Evolutionary conservation across 2,329 filamentous ascomycete species (phyloP).

Genomic region (Hirsutella minnesotensis): DNA sequence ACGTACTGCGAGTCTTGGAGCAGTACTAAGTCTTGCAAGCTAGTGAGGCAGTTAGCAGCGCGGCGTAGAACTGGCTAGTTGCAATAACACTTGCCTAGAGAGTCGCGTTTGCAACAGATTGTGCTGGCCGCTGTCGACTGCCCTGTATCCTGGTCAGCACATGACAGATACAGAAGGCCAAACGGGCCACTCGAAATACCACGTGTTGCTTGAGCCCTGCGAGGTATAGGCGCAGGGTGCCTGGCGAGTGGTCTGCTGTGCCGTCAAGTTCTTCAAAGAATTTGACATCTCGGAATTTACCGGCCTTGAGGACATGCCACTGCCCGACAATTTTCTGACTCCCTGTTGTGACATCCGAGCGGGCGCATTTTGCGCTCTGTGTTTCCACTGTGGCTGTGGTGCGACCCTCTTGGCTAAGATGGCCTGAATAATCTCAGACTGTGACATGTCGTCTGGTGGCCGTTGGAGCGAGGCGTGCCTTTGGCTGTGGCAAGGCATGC

Average conservation of each 20-base stretch:
- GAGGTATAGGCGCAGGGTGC: not conserved
- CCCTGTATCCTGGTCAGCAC: too few species aligned
- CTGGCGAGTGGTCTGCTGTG: not conserved
- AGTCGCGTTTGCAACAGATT: not conserved
- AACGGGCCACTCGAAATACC: not conserved
- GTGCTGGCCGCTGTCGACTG: not conserved
- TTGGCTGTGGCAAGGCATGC: not conserved
- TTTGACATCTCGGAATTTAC: not conserved
- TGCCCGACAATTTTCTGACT: not conserved
- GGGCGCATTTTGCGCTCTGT: not conserved
- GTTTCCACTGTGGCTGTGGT: not conserved
- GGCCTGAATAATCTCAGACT: not conserved
- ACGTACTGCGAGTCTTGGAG: not conserved
- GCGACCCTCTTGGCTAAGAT: too few species aligned
- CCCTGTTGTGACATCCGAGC: not conserved
- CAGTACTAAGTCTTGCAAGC: not conserved
- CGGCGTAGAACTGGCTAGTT: not conserved
- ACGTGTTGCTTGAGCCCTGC: not conserved
- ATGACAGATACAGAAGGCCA: not conserved
- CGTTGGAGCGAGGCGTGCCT: not conserved
- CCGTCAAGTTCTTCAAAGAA: not conserved
- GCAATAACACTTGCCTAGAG: not conserved
- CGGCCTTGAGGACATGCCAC: not conserved
- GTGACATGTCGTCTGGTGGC: not conserved
- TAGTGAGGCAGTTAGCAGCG: not conserved